Evolutionary conservation across 176 grass and related monocot genomes (phyloP).

Genomic region (Aegilops sharonensis): DNA sequence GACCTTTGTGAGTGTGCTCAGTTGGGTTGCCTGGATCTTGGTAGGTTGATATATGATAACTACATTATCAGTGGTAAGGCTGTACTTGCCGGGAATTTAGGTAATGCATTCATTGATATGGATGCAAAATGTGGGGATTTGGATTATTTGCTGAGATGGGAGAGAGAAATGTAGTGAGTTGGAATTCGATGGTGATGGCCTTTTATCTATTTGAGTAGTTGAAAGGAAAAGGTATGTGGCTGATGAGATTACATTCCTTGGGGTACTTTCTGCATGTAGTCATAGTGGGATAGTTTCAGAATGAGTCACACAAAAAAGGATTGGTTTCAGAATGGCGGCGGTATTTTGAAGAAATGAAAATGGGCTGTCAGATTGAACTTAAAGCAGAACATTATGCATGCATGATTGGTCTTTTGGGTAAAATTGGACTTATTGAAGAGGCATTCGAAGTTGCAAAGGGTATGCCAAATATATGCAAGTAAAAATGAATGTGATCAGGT

Average conservation of each 20-base stretch:
- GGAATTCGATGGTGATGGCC: slow-evolving; percentile 61
- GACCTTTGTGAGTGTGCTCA: slow-evolving; percentile 57
- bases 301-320: not conserved
- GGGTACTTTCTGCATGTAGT: slow-evolving; percentile 57
- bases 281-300: slow-evolving; percentile 56
- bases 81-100: slow-evolving; percentile 42
- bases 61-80: slow-evolving; percentile 46
- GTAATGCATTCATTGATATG: slow-evolving; percentile 59
- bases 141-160: slow-evolving; percentile 48
- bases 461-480: slow-evolving; percentile 68
- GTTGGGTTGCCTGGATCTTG: slow-evolving; percentile 54
- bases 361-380: slow-evolving; percentile 40
- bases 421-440: slow-evolving; percentile 60
- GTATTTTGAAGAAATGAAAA: slow-evolving; percentile 59
- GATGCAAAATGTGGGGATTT: slow-evolving; percentile 72
- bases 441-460: slow-evolving; percentile 53
- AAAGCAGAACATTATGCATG: slow-evolving; percentile 59
- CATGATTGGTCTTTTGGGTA: slow-evolving; percentile 63
- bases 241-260: slow-evolving; percentile 58
- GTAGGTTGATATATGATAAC: slow-evolving; percentile 39
- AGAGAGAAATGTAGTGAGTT: slow-evolving; percentile 54
- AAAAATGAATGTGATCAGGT: slow-evolving; percentile 58
- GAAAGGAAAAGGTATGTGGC: slow-evolving; percentile 23
- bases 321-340: slow-evolving; percentile 47
- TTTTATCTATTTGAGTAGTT: slow-evolving; percentile 47